Conservation (phyloP, 192 early-diverging fungal genomes). For the Backusella liffmaniae region DNA sequence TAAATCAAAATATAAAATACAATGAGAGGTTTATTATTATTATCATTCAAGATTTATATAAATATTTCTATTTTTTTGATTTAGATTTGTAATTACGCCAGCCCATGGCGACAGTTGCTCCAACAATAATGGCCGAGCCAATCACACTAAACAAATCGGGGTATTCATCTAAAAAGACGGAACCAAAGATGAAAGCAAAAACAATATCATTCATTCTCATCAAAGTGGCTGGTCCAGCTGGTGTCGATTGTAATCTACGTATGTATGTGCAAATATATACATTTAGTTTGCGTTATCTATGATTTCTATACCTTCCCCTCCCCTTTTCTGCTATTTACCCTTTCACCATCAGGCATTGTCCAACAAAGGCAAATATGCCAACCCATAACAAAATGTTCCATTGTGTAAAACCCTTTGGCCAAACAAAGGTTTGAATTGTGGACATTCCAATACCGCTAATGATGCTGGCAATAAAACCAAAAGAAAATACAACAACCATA, state of each 20-base stretch:
- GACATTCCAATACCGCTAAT: conserved; percentile 44
- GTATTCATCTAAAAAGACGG: conserved; percentile 63
- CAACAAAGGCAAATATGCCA: conserved; percentile 62
- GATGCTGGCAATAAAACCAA: conserved; percentile 61
- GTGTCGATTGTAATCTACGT: conserved; percentile 59
- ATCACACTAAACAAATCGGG: conserved; percentile 51
- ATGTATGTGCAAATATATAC: not conserved
- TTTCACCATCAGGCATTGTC: conserved; percentile 68
- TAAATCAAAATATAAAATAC: not conserved
- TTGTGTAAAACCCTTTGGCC: conserved; percentile 44
- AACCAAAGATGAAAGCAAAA: conserved; percentile 76
- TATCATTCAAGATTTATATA: too few species aligned
- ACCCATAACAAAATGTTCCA: conserved; percentile 45
- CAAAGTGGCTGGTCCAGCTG: conserved; percentile 65
- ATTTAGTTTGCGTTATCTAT: not conserved
- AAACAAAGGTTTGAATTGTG: conserved; percentile 36
- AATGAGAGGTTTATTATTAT: not conserved
- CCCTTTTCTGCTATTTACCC: conserved; percentile 42
- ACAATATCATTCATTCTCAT: conserved; percentile 82
- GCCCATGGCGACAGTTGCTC: conserved; percentile 58
- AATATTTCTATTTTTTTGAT: not conserved
- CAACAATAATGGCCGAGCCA: conserved; percentile 64
- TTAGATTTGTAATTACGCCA: conserved; percentile 44
- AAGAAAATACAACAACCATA: conserved; percentile 77
- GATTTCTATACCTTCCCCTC: not conserved